Base-by-base conservation (phyloP, 129 eudicot species). In the Lactuca sativa region DNA sequence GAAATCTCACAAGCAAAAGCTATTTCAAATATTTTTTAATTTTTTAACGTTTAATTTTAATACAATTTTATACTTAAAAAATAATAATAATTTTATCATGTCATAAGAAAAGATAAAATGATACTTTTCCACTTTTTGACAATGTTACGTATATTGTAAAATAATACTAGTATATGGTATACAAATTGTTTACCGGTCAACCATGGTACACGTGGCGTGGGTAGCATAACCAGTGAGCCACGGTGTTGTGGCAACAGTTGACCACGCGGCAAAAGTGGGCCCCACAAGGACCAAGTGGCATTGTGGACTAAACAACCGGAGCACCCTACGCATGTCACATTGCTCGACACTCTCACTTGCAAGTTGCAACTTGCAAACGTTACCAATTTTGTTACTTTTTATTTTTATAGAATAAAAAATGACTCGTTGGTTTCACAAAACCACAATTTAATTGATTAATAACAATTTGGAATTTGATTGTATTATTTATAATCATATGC, bases 271-370 rank as follows among this genome's bases (percentile, higher is more conserved):
- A 53, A 0, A 62, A 62, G 0, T 1, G 12, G 15, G 58, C 5
- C 58, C 58, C 52, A 47, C 0, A 2, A 12, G 5, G n/a, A 53
- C 25, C 78, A 56, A 6, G 65, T 64, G 72, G 72, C 78, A 62
- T 6, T 53, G 70, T 5, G 25, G 34, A 40, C 74, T 56, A 6
- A 40, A 70, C 48, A 44, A 70, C 5, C 58, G 59, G 47, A 70
- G 60, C 48, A 48, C 57, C 56, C 43, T 41, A 47, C 66, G 65
- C 74, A 56, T 38, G 6, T 38, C 61, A 21, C 59, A 31, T 66
- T 59, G 18, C 64, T 58, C 9, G 6, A 52, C 51, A 25, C 32
- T 33, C 30, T 60, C 13, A 40, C 44, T 40, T 40, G 44, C 44
- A 40, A 40, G 8, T 47, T 47, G 52, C 44, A 40, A 40, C 44